Percentiles rank a stretch among this genome's conserved stretches.
These are phyloP conservation scores for Conticribra weissflogii DNA, from an alignment of 108 stramenopile genomes.

Conservation along the genomic window DNA sequence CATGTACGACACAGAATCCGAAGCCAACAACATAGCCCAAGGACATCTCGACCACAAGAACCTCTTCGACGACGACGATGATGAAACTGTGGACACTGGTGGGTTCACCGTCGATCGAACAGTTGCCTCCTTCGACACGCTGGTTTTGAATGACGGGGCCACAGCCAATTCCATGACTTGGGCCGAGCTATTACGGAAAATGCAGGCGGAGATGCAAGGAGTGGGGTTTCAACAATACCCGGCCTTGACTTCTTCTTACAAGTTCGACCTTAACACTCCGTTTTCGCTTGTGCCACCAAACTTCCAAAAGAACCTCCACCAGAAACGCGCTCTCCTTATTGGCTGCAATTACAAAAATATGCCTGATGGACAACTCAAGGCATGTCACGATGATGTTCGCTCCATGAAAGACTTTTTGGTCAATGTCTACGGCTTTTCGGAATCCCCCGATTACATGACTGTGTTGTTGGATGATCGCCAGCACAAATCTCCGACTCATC, in stretches of 20 bases:
- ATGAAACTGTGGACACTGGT: constrained; percentile 51
- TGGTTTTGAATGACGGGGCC: constrained; percentile 48
- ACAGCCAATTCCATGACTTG: constrained; percentile 61
- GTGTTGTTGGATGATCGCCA: constrained; percentile 78
- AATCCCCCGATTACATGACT: constrained; percentile 71
- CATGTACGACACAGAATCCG: constrained; percentile 82
- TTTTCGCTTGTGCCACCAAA: constrained; percentile 76
- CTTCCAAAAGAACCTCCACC: constrained; percentile 62
- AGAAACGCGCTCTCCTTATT: constrained; percentile 77
- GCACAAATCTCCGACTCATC: constrained; percentile 73
- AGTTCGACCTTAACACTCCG: constrained; percentile 70
- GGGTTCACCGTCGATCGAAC: constrained; percentile 51
- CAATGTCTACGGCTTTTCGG: constrained; percentile 86
- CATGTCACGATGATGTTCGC: constrained; percentile 84
- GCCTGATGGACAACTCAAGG: constrained; percentile 73
- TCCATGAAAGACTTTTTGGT: constrained; percentile 91
- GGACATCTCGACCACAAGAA: constrained; percentile 39
- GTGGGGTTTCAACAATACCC: constrained; percentile 81
- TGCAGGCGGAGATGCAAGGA: constrained; percentile 83
- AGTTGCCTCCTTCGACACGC: constrained; percentile 58
- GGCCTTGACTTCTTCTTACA: constrained; percentile 69
- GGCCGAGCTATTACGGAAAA: constrained; percentile 78
- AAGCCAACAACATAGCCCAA: constrained; percentile 34
- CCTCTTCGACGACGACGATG: constrained; percentile 81
- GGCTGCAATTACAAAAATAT: constrained; percentile 82